phyloP scores from a whole-genome alignment of 208 protist genomes.

The Acanthamoeba sp. region DNA sequence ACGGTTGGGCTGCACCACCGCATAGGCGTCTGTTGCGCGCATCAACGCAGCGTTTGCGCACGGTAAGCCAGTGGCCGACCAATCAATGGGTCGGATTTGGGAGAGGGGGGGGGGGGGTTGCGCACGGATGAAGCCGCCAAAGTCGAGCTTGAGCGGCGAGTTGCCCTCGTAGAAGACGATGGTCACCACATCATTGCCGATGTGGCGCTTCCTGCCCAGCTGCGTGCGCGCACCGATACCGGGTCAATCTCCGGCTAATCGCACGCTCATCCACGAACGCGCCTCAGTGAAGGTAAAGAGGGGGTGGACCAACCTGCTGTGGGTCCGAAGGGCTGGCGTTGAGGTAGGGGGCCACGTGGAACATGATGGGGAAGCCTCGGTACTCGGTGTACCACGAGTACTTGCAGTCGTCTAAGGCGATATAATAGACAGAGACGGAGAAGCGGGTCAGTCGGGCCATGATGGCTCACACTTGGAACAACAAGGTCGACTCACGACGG shows the following conservation, averaged over 20 bases:
- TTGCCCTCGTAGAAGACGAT: conserved; percentile 57
- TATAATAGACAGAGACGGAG: no score
- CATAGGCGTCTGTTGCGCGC: conserved; percentile 20
- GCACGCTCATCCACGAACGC: no score
- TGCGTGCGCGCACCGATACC: neutral
- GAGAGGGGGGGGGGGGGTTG: no score
- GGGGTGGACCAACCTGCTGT: no score
- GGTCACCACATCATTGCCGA: conserved; percentile 28
- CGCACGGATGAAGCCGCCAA: conserved; percentile 47
- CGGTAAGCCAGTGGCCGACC: neutral
- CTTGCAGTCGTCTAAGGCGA: neutral
- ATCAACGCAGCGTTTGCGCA: neutral
- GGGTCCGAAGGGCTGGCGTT: conserved; percentile 39
- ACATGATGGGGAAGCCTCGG: conserved; percentile 50
- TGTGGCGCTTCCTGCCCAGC: conserved; percentile 38
- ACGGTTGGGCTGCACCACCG: conserved; percentile 36
- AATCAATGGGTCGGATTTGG: no score
- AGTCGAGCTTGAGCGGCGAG: conserved; percentile 28
- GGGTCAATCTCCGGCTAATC: no score
- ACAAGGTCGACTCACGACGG: no score
- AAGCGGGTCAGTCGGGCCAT: no score
- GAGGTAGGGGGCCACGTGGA: conserved; percentile 56
- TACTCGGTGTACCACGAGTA: conserved; percentile 53
- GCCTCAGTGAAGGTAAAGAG: no score
- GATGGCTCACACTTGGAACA: no score